Conservation (phyloP, 345 rosid genomes). For the Leavenworthia alabamica region DNA sequence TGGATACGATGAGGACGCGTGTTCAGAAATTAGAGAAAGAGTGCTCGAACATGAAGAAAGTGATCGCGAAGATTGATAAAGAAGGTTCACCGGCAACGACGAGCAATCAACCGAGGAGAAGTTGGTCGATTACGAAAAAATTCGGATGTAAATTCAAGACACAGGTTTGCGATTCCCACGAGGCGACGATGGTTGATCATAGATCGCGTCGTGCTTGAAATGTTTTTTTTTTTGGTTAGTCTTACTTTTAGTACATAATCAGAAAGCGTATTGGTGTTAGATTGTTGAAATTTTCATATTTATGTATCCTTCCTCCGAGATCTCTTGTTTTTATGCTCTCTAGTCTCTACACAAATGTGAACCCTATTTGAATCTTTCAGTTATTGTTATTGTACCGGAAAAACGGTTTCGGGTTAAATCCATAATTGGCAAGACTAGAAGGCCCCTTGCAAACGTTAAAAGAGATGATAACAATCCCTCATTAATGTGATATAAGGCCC, state of each 20-base stretch:
- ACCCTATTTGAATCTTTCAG: no score
- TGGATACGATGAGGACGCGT: conserved; percentile 97
- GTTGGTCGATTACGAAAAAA: conserved; percentile 44
- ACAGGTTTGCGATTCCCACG: conserved; percentile 92
- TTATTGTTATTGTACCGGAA: no score
- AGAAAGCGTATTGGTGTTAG: background rate
- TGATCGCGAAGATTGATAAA: conserved; percentile 65
- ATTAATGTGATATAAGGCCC: background rate
- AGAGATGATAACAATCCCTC: background rate
- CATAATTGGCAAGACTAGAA: background rate
- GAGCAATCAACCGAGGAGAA: conserved; percentile 33
- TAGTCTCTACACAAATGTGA: background rate
- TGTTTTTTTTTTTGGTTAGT: background rate
- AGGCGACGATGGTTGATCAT: conserved; percentile 48
- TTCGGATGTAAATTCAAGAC: conserved; percentile 94
- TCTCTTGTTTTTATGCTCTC: background rate
- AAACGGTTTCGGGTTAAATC: no score
- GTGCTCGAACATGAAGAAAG: conserved; percentile 82
- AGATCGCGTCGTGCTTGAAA: conserved; percentile 33
- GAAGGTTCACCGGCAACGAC: conserved; percentile 28
- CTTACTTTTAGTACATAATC: conserved; percentile 11
- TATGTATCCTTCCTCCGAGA: background rate
- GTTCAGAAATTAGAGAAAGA: conserved; percentile 82
- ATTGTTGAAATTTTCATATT: conserved; percentile 13
- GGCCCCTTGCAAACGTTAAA: background rate